These are phyloP conservation scores for Talinum fruticosum DNA, from an alignment of 148 eudicot genomes.

Conservation along the genomic window DNA sequence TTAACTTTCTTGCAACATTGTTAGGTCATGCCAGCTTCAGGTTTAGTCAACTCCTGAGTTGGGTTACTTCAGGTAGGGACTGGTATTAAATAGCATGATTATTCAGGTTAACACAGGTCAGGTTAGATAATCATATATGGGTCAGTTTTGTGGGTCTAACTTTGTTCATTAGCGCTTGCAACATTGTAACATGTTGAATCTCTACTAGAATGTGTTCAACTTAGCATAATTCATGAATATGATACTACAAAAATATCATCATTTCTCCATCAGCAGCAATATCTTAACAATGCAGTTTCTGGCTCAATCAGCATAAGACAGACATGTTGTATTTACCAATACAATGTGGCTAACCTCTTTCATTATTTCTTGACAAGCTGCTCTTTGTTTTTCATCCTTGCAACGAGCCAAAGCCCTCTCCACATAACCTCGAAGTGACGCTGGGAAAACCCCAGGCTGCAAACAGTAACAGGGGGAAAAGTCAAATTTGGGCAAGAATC, in stretches of 20 bases:
- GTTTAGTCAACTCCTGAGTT: background rate
- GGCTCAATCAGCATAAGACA: background rate
- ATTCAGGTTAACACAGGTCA: background rate
- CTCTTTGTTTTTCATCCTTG: constrained; percentile 78
- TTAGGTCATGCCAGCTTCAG: background rate
- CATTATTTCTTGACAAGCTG: constrained; percentile 73
- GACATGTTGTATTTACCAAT: background rate
- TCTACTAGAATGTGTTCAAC: background rate
- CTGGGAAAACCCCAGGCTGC: constrained; percentile 81
- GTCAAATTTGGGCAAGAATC: background rate
- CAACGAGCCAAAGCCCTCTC: constrained; percentile 98
- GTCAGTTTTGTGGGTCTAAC: too few species aligned
- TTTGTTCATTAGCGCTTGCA: background rate
- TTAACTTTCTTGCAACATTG: too few species aligned
- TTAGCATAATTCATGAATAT: background rate
- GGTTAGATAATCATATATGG: background rate
- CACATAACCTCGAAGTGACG: constrained; percentile 90
- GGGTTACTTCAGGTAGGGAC: background rate
- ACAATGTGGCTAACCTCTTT: constrained; percentile 61
- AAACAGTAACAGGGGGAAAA: constrained; percentile 20
- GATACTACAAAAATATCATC: background rate
- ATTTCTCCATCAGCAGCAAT: background rate
- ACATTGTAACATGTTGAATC: background rate
- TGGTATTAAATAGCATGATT: background rate
- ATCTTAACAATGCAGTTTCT: background rate